Evolutionary conservation across 2,329 filamentous ascomycete genomes (phyloP).

Genomic region (Parastagonospora nodorum): DNA sequence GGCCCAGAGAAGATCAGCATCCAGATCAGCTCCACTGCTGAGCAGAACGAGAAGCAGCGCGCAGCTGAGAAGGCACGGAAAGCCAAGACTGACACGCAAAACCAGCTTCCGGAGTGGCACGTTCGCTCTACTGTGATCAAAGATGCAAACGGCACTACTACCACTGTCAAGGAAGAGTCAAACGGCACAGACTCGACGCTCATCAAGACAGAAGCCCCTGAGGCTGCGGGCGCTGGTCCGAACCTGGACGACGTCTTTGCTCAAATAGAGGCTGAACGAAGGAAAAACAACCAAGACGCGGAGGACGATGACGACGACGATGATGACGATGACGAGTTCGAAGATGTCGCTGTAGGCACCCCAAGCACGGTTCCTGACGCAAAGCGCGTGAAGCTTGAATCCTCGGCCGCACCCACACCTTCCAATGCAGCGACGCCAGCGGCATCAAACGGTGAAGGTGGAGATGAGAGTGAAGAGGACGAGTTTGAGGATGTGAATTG

Average conservation of each 20-base stretch:
- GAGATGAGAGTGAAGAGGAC: conserved; percentile 54
- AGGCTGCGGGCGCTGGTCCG: conserved; percentile 57
- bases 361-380: conserved; percentile 46
- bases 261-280: conserved; percentile 64
- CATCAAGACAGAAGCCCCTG: conserved; percentile 52
- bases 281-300: conserved; percentile 49
- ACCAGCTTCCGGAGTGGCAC: conserved; percentile 74
- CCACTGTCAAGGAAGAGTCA: conserved; percentile 44
- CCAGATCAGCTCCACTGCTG: conserved; percentile 69
- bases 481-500: conserved; percentile 53
- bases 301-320: conserved; percentile 51
- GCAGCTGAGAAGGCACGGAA: conserved; percentile 68
- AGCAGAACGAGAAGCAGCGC: conserved; percentile 69
- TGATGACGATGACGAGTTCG: conserved; percentile 54
- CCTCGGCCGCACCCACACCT: conserved; percentile 44
- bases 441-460: conserved; percentile 48
- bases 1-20: conserved; percentile 72
- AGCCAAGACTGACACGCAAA: conserved; percentile 69
- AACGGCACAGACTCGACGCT: conserved; percentile 42
- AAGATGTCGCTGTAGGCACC: conserved; percentile 42
- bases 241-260: conserved; percentile 71
- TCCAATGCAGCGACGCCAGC: conserved; percentile 40
- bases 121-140: conserved; percentile 68
- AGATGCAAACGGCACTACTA: conserved; percentile 52
- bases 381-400: conserved; percentile 68